Evolutionary conservation across 148 eudicot species (phyloP), one percentile per base, ranked within the genome.

Genomic region (Rhododendron griersonianum): DNA sequence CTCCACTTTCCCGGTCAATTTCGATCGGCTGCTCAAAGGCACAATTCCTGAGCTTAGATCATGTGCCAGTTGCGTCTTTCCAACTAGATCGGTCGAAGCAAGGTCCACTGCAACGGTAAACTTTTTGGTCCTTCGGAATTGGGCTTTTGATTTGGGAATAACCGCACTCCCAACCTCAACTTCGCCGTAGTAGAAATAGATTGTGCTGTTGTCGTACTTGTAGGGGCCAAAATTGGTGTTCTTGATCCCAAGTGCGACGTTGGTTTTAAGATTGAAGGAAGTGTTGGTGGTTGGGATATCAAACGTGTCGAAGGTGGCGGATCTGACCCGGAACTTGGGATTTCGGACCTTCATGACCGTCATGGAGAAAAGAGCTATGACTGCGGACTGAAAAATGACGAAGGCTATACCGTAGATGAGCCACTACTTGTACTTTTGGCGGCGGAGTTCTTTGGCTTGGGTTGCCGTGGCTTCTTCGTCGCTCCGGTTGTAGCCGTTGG

Each of bases 281-380:
- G 89, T 78, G 5, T 77, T 77, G 1, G 51, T 1, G 21, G 81
- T 35, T 10, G 35, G 37, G 74, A 39, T 23, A 19, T 21, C 18
- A 30, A 87, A 47, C 15, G 23, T 19, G 28, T 83, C 82, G 14
- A 86, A 81, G 3, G 57, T 44, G 35, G 89, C 84, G 19, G 81
- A 57, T 3, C 33, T 48, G 1, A 84, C 81, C 5, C 84, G 81
- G 35, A 84, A 87, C 7, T 81, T 87, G 7, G 89, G 89, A 41
- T 86, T 84, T 13, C 30, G 33, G 71, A 87, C 13, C 16, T 83
- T 84, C 80, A 87, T 50, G 11, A 87, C 35, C 4, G 89, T 87
- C 7, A 83, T 16, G 33, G 83, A 21, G 53, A 86, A 75, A 30
- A 81, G 13, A 1, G 7, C 0, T 39, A 87, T 83, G 23, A 87